Conservation (phyloP, 1,284 basidiomycete species). For the Neolentinus lepideus region DNA sequence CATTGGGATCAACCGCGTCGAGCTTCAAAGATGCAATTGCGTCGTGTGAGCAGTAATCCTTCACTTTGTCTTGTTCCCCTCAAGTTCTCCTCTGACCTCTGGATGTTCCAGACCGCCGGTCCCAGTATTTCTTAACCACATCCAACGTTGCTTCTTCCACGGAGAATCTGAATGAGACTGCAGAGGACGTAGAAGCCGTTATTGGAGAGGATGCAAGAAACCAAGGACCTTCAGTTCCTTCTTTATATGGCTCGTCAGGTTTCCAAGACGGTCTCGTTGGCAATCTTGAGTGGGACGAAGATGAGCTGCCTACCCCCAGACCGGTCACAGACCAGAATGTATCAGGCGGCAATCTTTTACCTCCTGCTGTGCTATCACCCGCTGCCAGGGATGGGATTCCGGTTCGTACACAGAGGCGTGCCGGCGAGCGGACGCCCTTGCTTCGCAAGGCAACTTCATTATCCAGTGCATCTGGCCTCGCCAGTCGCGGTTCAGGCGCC, state of each 20-base stretch:
- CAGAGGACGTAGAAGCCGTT: slow-evolving; percentile 26
- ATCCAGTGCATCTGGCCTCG: slow-evolving; percentile 10
- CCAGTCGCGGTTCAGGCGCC: not conserved
- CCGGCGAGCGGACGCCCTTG: slow-evolving; percentile 31
- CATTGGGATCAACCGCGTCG: slow-evolving; percentile 31
- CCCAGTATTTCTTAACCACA: slow-evolving; percentile 54
- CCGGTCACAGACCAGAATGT: slow-evolving; percentile 7
- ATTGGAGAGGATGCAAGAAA: slow-evolving; percentile 20
- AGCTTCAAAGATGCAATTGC: slow-evolving; percentile 46
- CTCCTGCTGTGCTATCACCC: not conserved
- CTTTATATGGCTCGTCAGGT: slow-evolving; percentile 14
- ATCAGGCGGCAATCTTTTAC: not conserved
- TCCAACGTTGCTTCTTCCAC: slow-evolving; percentile 44
- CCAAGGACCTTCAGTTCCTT: slow-evolving; percentile 15
- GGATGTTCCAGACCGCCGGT: slow-evolving; percentile 42
- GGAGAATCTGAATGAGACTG: slow-evolving; percentile 31
- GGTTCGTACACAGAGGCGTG: not conserved
- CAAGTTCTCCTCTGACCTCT: slow-evolving; percentile 8
- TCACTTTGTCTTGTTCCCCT: slow-evolving; percentile 29
- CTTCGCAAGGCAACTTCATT: slow-evolving; percentile 33
- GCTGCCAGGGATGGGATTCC: not conserved
- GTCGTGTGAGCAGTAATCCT: slow-evolving; percentile 33
- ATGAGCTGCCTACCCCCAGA: slow-evolving; percentile 14
- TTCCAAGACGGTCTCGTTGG: slow-evolving; percentile 24
- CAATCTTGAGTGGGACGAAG: slow-evolving; percentile 41